Evolutionary conservation across 1,139 yeast species (phyloP).

Genomic region (Suhomyces wounanorum): DNA sequence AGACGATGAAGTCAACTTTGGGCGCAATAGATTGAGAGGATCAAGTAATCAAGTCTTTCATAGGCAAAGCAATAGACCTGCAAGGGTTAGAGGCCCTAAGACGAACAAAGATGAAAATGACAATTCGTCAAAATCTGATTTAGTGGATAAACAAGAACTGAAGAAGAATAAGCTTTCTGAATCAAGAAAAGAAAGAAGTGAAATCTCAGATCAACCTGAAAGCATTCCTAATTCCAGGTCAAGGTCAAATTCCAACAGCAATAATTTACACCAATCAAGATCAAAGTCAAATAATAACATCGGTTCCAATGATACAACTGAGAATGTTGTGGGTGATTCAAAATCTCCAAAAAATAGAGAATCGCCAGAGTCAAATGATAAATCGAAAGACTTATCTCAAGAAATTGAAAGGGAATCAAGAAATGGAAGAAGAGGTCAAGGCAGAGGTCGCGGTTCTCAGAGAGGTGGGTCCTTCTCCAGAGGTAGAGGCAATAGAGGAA

Average conservation of each 20-base stretch:
- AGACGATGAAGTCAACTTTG: not conserved
- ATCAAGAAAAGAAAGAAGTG: constrained; percentile 14
- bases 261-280: not conserved
- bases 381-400: constrained; percentile 5
- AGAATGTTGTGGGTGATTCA: not conserved
- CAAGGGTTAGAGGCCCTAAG: constrained; percentile 4
- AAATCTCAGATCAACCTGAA: not conserved
- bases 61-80: constrained; percentile 2
- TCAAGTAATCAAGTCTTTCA: not conserved
- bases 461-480: constrained; percentile 12
- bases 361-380: not conserved
- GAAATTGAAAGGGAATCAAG: constrained; percentile 2
- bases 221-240: not conserved
- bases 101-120: not conserved
- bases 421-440: constrained; percentile 18
- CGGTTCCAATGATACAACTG: not conserved
- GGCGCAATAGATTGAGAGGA: constrained; percentile 7
- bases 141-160: not conserved
- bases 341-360: not conserved
- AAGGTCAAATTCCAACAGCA: not conserved
- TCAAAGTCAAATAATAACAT: not conserved
- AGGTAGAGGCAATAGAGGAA: constrained; percentile 17
- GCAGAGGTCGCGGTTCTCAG: constrained; percentile 23
- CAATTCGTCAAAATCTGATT: not conserved
- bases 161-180: not conserved